A percentile compares a stretch with the other conserved stretches of the same genome.
Conservation (phyloP, 2,329 filamentous ascomycete genomes). For the Didymosphaeria variabile region DNA sequence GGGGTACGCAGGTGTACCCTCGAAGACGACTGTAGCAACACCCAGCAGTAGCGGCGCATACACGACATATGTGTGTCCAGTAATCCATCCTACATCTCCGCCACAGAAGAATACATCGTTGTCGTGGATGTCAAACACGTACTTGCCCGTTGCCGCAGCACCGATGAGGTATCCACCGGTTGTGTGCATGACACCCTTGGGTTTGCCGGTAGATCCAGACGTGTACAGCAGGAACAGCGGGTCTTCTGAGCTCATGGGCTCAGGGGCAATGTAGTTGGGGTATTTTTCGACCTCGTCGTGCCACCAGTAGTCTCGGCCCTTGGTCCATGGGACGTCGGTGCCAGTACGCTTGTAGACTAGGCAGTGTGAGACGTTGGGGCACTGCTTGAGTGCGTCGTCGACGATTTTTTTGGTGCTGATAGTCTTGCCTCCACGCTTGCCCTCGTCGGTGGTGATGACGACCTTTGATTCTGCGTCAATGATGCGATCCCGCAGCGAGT, state of each 20-base stretch:
- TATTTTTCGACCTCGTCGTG: constrained; percentile 98
- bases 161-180: constrained; percentile 95
- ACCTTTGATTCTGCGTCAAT: constrained; percentile 90
- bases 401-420: constrained; percentile 99
- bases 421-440: constrained; percentile 95
- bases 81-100: constrained; percentile 99
- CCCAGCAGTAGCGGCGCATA: constrained; percentile 94
- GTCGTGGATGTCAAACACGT: constrained; percentile 97
- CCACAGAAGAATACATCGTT: constrained; percentile 96
- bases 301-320: constrained; percentile 95
- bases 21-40: constrained; percentile 94
- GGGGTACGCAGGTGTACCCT: constrained; percentile 96
- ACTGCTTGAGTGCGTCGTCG: constrained; percentile 95
- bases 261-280: constrained; percentile 89
- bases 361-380: constrained; percentile 83
- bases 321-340: constrained; percentile 88
- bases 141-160: constrained; percentile 92
- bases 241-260: constrained; percentile 91
- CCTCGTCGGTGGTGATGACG: constrained; percentile 96
- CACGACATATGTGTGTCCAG: constrained; percentile 97
- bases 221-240: constrained; percentile 98
- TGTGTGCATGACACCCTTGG: constrained; percentile 98
- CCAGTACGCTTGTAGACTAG: constrained; percentile 96
- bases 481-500: constrained; percentile 94
- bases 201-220: constrained; percentile 96